Evolutionary conservation across 345 rosid genomes (phyloP).

Genomic region (Gynandropsis gynandra): DNA sequence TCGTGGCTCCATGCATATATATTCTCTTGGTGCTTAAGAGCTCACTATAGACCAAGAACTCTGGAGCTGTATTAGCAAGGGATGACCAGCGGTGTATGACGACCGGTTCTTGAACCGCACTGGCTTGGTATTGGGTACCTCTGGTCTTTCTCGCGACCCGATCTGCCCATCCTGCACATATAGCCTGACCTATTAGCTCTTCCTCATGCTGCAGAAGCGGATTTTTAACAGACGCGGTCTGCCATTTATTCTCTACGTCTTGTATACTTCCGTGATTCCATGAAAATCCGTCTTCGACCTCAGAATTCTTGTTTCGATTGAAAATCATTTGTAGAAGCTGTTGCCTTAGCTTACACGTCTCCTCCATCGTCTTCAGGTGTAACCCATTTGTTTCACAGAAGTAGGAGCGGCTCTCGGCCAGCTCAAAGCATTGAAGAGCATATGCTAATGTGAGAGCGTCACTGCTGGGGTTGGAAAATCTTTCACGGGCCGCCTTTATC

Average conservation of each 20-base stretch:
- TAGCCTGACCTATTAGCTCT: slow-evolving; percentile 63
- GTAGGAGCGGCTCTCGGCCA: slow-evolving; percentile 29
- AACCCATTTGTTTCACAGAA: slow-evolving; percentile 57
- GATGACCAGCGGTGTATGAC: slow-evolving; percentile 77
- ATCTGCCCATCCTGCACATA: slow-evolving; percentile 96
- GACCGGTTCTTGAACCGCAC: slow-evolving; percentile 57
- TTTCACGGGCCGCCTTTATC: slow-evolving; percentile 43
- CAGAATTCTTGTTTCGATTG: slow-evolving; percentile 30
- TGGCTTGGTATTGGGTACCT: slow-evolving; percentile 58
- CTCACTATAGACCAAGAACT: slow-evolving; percentile 77
- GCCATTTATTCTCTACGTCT: slow-evolving; percentile 72
- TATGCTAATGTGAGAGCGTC: slow-evolving; percentile 71
- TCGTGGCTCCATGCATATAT: slow-evolving; percentile 80
- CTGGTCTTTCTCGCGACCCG: slow-evolving; percentile 67
- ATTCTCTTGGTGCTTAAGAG: slow-evolving; percentile 61
- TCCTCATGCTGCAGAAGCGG: slow-evolving; percentile 59
- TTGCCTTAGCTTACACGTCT: slow-evolving; percentile 79
- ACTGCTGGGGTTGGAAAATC: slow-evolving; percentile 68
- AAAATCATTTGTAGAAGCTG: slow-evolving; percentile 75
- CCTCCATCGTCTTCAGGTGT: slow-evolving; percentile 81
- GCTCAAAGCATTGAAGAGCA: slow-evolving; percentile 70
- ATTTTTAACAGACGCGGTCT: slow-evolving; percentile 35
- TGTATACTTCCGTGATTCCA: slow-evolving; percentile 65
- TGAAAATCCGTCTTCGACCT: slow-evolving; percentile 38
- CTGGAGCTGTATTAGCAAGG: slow-evolving; percentile 61